Conservation (phyloP, 1,139 yeast species). For the Saccharomyces pastorianus region DNA sequence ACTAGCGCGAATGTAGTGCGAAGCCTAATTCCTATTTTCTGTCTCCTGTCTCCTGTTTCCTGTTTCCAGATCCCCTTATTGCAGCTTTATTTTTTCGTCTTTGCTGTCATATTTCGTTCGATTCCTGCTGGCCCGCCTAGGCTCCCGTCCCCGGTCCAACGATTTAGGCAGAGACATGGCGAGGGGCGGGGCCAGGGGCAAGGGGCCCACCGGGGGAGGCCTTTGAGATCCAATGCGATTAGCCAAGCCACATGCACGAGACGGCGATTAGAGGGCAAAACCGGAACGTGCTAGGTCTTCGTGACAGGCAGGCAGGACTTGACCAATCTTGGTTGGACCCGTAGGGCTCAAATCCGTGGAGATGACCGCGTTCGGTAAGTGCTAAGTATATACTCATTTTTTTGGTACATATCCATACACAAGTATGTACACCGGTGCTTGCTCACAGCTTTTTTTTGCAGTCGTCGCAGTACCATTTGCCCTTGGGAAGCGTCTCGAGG, state of each 20-base stretch:
- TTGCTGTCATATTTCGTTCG: neutral
- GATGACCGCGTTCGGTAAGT: no score
- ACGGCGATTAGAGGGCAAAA: no score
- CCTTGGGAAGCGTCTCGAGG: conserved; percentile 81
- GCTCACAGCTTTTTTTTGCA: conserved; percentile 36
- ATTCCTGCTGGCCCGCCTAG: neutral
- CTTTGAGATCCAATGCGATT: neutral
- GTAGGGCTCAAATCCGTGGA: no score
- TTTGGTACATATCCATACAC: neutral
- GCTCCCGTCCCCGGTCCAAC: neutral
- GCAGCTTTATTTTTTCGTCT: neutral
- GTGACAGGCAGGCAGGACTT: no score
- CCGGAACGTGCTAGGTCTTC: no score
- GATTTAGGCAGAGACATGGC: neutral
- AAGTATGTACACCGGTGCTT: no score
- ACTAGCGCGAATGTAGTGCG: no score
- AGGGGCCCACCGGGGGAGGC: neutral
- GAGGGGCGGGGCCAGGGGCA: neutral
- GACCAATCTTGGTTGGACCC: no score
- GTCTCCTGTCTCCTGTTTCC: neutral
- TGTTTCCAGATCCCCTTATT: neutral
- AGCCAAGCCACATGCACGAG: neutral
- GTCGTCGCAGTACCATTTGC: conserved; percentile 96
- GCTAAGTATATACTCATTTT: no score
- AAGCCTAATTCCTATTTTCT: no score